Evolutionary conservation across 768 basidiomycete species (phyloP), one percentile per base, ranked within the genome.

Genomic region (Boletus rubropictus): DNA sequence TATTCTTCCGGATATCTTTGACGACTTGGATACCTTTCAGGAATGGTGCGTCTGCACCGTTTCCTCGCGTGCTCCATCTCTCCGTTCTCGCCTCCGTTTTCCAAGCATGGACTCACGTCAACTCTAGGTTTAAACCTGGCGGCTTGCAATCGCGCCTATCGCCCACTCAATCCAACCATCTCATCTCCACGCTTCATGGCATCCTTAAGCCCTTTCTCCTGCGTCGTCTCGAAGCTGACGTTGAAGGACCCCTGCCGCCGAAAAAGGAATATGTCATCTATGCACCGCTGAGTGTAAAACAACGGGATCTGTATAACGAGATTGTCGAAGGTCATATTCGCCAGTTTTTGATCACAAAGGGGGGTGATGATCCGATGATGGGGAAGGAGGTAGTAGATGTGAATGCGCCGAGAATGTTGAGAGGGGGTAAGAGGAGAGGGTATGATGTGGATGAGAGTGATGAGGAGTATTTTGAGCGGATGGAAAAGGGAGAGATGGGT

Each of bases 151-250:
- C 74, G 3, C 68, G 72, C 10, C 66, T 90, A 14, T 76, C 78
- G 3, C 71, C 75, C 5, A 73, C 76, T 15, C 80, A 82, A 31
- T 80, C 83, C 1, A 67, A 77, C 0, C 72, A 80, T 33, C 76
- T 95, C 55, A 85, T 96, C 49, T 73, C 79, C 24, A 78, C 86
- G 0, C 78, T 97, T 0, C 93, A 96, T 63, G 79, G 81, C 2
- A 94, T 99, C 58, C 79, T 99, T 40, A 92, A 93, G 56, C 96
- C 96, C 2, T 99, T 98, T 75, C 77, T 98, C 24, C 75, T 98
- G 0, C 82, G 96, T 10, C 81, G 96, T 10, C 75, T 97, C 47
- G 98, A 98, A 66, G 81, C 72, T 6, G 96, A 99, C 55, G 95
- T 98, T 8, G 78, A 79, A 49, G 76, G 78, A 46, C 61, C 76